Base-by-base conservation (phyloP, 2,329 filamentous ascomycete species). In the Aspergillus terreus region DNA sequence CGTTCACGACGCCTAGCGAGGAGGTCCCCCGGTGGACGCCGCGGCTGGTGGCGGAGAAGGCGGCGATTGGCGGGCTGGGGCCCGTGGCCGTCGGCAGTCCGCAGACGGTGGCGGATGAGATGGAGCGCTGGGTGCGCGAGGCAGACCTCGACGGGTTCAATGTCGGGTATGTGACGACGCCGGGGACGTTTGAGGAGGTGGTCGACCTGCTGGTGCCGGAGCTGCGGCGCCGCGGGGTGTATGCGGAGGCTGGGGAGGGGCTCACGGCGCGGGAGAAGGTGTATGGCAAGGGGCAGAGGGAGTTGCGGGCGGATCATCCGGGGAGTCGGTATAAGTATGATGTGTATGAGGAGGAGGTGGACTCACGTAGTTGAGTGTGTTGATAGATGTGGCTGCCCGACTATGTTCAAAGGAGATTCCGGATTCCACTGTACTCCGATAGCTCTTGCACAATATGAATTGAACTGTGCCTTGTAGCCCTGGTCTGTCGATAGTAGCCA, bases 321-420 rank as follows among this genome's bases (percentile, higher is more conserved):
- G 84, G 83, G 1, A 80, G 76, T 46, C 66, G 59, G 55, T 87
- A 85, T 62, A 84, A 82, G 68, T 87, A 86, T 57, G 75, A 81
- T 58, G 78, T 83, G 1, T 86, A 85, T 58, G 66, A 78, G 50
- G 81, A 85, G 58, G 79, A 83, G 19, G 2, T 19, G 19, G 2
- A 19, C 19, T 19, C 19, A n/a, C 19, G 19, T 19, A 19, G 3
- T 19, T 19, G 19, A 19, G 19, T 4, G 19, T 19, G 17, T 17
- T 17, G 17, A 17, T 17, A 17, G 17, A 17, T 17, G 17, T 17
- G 17, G 17, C 17, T 17, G 17, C 17, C 2, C 17, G 17, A 17
- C 17, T 17, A n/a, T n/a, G n/a, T n/a, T n/a, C n/a, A n/a, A n/a
- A n/a, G n/a, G n/a, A n/a, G n/a, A n/a, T n/a, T n/a, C n/a, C n/a